Base-by-base conservation (phyloP, 2,329 filamentous ascomycete genomes). In the Trichoderma sp. region DNA sequence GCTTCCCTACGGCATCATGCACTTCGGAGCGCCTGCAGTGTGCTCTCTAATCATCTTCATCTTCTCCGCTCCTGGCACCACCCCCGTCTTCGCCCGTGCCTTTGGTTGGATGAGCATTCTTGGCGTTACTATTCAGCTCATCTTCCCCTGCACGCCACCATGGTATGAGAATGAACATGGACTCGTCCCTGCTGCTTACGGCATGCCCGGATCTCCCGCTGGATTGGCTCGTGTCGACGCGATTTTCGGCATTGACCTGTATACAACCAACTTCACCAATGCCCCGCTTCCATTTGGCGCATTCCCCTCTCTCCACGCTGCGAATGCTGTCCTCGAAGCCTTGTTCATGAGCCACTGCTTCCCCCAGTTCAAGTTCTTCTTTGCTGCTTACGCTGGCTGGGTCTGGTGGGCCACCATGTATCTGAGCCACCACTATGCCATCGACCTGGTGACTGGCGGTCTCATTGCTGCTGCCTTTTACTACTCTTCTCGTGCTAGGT, bases 391-490 rank as follows among this genome's bases (percentile, higher is more conserved):
- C 82, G 92, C 92, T 58, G 88, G 92, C 79, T 98, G 95, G 95
- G 91, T 98, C 78, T 98, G 94, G 93, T 98, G 95, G 94, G 93
- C 95, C 14, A 98, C 95, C 76, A 97, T 98, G 94, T 98, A 98
- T 80, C 89, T 98, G 67, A 97, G 93, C 78, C 95, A 98, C 83
- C 95, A 98, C 84, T 98, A 98, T 80, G 95, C 95, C 36, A 92
- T 98, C 53, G 95, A 98, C 81, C 86, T 98, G 65, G 93, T 98
- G 30, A 93, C 89, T 43, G 95, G 95, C 76, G 94, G 92, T 80
- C 85, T 97, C 73, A 86, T 94, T 73, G 92, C 94, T 28, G 91
- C 91, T 14, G 85, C 92, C 65, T 90, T 92, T 72, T 98, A 93
- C 86, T 97, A 95, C 83, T 89, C 94, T 73, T 89, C 92, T 71